Evolutionary conservation across 768 basidiomycete species (phyloP).

Genomic region (Hypholoma fasciculare): DNA sequence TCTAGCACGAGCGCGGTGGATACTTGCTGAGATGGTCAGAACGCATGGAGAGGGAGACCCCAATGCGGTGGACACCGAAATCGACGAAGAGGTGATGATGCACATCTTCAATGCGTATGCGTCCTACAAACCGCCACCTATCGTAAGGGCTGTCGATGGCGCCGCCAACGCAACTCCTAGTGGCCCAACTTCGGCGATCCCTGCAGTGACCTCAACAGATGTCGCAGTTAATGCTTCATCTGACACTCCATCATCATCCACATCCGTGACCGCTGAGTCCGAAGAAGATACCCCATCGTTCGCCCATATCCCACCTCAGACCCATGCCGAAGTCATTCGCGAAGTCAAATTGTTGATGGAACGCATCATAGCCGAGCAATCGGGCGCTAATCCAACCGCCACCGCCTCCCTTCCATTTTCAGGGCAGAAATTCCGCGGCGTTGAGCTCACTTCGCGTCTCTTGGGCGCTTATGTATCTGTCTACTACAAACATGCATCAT

Average conservation of each 20-base stretch:
- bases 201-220: neutral
- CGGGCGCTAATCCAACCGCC: conserved; percentile 4
- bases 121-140: conserved; percentile 72
- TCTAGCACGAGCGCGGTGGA: conserved; percentile 81
- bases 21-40: conserved; percentile 80
- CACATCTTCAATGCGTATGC: conserved; percentile 90
- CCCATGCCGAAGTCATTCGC: conserved; percentile 62
- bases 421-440: conserved; percentile 49
- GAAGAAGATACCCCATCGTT: conserved; percentile 29
- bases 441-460: conserved; percentile 59
- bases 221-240: neutral
- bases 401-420: conserved; percentile 8
- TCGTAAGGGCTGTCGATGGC: conserved; percentile 30
- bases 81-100: conserved; percentile 73
- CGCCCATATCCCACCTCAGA: conserved; percentile 71
- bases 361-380: conserved; percentile 51
- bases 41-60: conserved; percentile 24
- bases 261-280: neutral
- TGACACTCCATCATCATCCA: neutral
- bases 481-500: conserved; percentile 52
- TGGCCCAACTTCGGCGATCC: neutral
- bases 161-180: neutral
- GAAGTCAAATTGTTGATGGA: conserved; percentile 71
- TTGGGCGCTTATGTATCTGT: conserved; percentile 84
- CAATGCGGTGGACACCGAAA: conserved; percentile 26